phyloP scores from a whole-genome alignment of 768 basidiomycete species.

The Trametes maxima region DNA sequence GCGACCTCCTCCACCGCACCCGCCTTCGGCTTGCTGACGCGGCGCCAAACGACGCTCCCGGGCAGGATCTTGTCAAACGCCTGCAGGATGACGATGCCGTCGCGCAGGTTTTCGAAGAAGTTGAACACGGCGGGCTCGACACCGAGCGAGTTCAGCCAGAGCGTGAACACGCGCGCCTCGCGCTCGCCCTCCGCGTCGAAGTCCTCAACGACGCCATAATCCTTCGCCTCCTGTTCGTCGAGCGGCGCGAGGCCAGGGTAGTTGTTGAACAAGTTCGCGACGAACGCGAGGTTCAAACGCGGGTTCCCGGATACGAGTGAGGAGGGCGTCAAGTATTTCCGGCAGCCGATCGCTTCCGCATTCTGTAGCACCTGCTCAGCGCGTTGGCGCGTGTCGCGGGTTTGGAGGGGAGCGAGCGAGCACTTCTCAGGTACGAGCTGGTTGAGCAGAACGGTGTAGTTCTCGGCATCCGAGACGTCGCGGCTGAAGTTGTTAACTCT shows the following conservation, averaged over 20 bases:
- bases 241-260: conserved; percentile 93
- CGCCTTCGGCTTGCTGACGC: conserved; percentile 91
- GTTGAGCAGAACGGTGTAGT: conserved; percentile 94
- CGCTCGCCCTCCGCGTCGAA: conserved; percentile 99
- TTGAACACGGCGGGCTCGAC: conserved; percentile 97
- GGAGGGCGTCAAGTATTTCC: conserved; percentile 92
- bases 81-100: conserved; percentile 89
- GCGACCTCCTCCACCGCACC: conserved; percentile 44
- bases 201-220: conserved; percentile 88
- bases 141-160: conserved; percentile 97
- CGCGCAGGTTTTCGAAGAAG: conserved; percentile 93
- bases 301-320: conserved; percentile 94
- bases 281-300: conserved; percentile 96
- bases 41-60: conserved; percentile 90
- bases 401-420: conserved; percentile 88
- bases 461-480: conserved; percentile 96
- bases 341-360: conserved; percentile 90
- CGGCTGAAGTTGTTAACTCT: conserved; percentile 98
- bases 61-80: conserved; percentile 96
- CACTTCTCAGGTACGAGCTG: conserved; percentile 95
- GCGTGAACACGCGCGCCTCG: conserved; percentile 95
- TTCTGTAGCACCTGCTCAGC: conserved; percentile 96
- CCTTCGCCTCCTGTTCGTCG: conserved; percentile 91
- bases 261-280: conserved; percentile 98
- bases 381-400: conserved; percentile 75